Conservation (phyloP, 306 rosid genomes). For the Calophaca sinica region DNA sequence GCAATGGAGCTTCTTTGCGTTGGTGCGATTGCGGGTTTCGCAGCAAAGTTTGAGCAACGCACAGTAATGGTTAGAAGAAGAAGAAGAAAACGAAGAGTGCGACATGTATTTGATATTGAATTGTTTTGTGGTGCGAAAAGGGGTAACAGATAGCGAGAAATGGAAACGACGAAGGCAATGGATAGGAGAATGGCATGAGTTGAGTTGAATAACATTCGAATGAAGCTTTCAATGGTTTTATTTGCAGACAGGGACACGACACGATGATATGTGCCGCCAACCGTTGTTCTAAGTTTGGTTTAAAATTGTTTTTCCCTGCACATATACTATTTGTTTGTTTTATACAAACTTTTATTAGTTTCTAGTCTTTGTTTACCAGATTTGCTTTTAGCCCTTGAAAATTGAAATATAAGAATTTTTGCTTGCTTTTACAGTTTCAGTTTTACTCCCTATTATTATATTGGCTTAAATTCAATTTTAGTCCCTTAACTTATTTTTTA, state of each 20-base stretch:
- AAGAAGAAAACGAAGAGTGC: conserved; percentile 45
- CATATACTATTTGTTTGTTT: too few relatives aligned
- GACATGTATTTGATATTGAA: conserved; percentile 43
- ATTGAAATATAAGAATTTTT: too few relatives aligned
- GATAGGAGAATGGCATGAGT: background rate
- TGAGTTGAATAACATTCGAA: background rate
- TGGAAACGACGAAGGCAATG: background rate
- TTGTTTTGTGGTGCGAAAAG: background rate
- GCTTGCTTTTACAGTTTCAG: too few relatives aligned
- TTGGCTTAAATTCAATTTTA: too few relatives aligned
- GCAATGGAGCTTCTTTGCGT: conserved; percentile 74
- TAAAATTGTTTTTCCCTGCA: background rate
- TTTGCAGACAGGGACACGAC: background rate
- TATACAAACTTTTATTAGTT: too few relatives aligned
- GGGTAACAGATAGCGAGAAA: background rate
- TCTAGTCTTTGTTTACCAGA: too few relatives aligned
- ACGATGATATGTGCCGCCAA: background rate
- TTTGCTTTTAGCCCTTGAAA: too few relatives aligned
- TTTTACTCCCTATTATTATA: too few relatives aligned
- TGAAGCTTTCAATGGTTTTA: background rate
- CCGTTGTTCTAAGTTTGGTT: background rate
- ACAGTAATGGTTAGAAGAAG: conserved; percentile 73
- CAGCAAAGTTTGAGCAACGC: conserved; percentile 67
- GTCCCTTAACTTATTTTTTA: too few relatives aligned
- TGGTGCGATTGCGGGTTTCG: conserved; percentile 45